phyloP scores from a whole-genome alignment of 202 grass and related monocot species.

The Schoenoplectus tabernaemontani region DNA sequence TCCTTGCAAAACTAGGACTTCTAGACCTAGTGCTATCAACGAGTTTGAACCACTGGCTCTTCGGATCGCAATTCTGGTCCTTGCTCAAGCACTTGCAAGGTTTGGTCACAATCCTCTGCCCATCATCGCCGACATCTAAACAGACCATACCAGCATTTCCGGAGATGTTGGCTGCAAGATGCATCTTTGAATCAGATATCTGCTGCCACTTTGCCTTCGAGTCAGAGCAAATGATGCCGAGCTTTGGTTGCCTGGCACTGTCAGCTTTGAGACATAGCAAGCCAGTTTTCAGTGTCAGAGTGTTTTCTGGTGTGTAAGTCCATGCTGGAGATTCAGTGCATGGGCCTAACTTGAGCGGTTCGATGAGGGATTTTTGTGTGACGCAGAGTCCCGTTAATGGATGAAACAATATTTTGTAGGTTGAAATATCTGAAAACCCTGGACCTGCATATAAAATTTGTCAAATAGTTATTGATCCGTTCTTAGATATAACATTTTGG shows the following conservation, averaged over 20 bases:
- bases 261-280: constrained; percentile 40
- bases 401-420: constrained; percentile 62
- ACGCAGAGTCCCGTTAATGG: constrained; percentile 57
- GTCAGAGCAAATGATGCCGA: constrained; percentile 37
- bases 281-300: constrained; percentile 16
- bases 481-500: background rate
- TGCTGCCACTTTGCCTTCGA: constrained; percentile 42
- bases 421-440: constrained; percentile 28
- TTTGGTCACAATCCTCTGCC: constrained; percentile 50
- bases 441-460: constrained; percentile 33
- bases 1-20: background rate
- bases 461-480: background rate
- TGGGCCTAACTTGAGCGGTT: constrained; percentile 39
- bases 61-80: constrained; percentile 52
- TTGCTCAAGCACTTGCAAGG: constrained; percentile 60
- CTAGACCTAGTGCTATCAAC: constrained; percentile 58
- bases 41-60: constrained; percentile 86
- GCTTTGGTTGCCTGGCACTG: constrained; percentile 15
- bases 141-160: constrained; percentile 27
- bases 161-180: constrained; percentile 41
- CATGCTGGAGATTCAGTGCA: constrained; percentile 56
- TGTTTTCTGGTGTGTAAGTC: constrained; percentile 29
- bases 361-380: constrained; percentile 12
- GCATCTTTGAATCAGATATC: constrained; percentile 66
- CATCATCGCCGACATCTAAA: constrained; percentile 62